Evolutionary conservation across 345 rosid species (phyloP).

Genomic region (Gossypium turneri): DNA sequence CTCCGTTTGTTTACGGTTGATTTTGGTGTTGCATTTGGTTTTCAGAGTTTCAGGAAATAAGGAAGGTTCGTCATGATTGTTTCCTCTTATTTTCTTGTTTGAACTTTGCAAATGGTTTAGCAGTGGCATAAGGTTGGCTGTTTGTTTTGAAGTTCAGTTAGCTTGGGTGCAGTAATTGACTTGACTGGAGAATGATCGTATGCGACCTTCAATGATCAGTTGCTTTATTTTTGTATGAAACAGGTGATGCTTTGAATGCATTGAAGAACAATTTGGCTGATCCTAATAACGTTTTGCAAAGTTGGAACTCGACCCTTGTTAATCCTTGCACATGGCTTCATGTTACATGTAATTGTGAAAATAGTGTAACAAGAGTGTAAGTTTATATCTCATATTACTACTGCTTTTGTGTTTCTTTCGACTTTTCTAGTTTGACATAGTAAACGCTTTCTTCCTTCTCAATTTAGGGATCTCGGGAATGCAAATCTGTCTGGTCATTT

Average conservation of each 20-base stretch:
- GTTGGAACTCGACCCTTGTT: constrained; percentile 98
- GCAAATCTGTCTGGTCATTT: not conserved
- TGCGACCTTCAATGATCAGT: too few relatives aligned
- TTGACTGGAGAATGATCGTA: too few relatives aligned
- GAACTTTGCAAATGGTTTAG: not conserved
- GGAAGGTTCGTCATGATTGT: not conserved
- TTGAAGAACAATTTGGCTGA: constrained; percentile 62
- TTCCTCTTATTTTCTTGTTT: not conserved
- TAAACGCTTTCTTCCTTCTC: not conserved
- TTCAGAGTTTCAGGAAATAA: not conserved
- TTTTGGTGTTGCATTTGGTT: not conserved
- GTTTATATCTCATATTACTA: not conserved
- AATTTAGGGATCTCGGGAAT: not conserved
- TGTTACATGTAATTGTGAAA: constrained; percentile 89
- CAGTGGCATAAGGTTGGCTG: not conserved
- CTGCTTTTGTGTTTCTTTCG: too few relatives aligned
- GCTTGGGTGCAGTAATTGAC: not conserved
- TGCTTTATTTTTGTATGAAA: constrained; percentile 17
- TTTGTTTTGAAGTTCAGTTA: not conserved
- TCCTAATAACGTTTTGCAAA: constrained; percentile 88
- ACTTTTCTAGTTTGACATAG: not conserved
- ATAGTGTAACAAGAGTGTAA: constrained; percentile 93
- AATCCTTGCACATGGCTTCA: constrained; percentile 98
- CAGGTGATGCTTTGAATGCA: constrained; percentile 96
- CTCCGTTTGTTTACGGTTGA: not conserved